Conservation (phyloP, 2,329 filamentous ascomycete genomes). For the Sphaerulina vaccinii region DNA sequence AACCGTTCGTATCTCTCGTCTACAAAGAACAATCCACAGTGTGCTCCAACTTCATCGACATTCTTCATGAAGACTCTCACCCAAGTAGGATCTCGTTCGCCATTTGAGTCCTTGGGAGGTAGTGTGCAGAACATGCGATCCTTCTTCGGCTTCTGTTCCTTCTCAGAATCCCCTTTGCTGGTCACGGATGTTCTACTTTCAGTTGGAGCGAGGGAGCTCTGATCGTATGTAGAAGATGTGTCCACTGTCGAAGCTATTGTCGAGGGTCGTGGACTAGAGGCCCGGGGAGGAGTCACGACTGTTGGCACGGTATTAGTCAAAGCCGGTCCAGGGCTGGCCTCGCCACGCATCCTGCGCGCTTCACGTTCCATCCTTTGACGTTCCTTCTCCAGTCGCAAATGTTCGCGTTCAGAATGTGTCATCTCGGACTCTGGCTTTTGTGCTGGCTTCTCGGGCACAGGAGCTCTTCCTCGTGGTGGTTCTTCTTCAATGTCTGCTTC, state of each 20-base stretch:
- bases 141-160: slow-evolving; percentile 47
- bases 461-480: slow-evolving; percentile 2
- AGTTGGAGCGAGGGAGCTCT: slow-evolving; percentile 13
- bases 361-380: slow-evolving; percentile 36
- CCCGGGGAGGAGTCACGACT: neutral
- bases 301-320: neutral
- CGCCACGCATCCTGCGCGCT: slow-evolving; percentile 33
- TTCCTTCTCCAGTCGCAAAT: slow-evolving; percentile 33
- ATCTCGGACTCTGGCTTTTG: slow-evolving; percentile 27
- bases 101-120: slow-evolving; percentile 57
- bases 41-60: slow-evolving; percentile 81
- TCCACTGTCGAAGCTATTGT: slow-evolving; percentile 7
- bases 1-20: slow-evolving; percentile 50
- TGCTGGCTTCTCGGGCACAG: neutral
- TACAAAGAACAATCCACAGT: slow-evolving; percentile 76
- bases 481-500: too few relatives aligned
- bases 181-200: slow-evolving; percentile 17
- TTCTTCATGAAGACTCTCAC: slow-evolving; percentile 75
- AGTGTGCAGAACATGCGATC: slow-evolving; percentile 78
- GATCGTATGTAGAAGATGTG: slow-evolving; percentile 5
- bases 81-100: slow-evolving; percentile 69
- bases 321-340: slow-evolving; percentile 16
- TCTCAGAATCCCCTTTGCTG: slow-evolving; percentile 12
- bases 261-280: slow-evolving; percentile 8
- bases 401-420: slow-evolving; percentile 32